These are phyloP conservation scores for Pyrenopolyporus hunteri DNA, from an alignment of 495 filamentous ascomycete species.

Conservation along the genomic window DNA sequence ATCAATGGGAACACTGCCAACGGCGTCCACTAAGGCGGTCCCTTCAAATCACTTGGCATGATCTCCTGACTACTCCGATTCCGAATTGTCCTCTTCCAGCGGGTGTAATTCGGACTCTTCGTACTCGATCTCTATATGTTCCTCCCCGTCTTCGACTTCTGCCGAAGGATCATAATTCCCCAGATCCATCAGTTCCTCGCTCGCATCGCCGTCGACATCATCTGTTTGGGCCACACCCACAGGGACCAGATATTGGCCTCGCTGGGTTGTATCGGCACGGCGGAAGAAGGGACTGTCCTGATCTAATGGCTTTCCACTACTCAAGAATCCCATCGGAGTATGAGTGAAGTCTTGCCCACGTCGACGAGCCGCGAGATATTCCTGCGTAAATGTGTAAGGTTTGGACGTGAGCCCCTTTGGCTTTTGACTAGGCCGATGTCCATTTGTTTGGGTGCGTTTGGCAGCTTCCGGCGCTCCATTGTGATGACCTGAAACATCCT, in stretches of 20 bases:
- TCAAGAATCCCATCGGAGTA: slow-evolving; percentile 62
- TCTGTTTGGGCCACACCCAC: slow-evolving; percentile 5
- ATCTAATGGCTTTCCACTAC: slow-evolving; percentile 53
- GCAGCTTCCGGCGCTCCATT: not conserved
- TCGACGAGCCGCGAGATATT: slow-evolving; percentile 57
- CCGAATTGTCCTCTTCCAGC: not conserved
- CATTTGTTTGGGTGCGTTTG: not conserved
- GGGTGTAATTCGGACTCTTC: slow-evolving; percentile 24
- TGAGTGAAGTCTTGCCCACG: slow-evolving; percentile 59
- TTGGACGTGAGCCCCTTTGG: slow-evolving; percentile 19
- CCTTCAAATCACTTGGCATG: too few relatives aligned
- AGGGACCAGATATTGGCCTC: not conserved
- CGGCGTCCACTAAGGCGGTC: too few relatives aligned
- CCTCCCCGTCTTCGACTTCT: slow-evolving; percentile 22
- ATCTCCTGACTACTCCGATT: too few relatives aligned
- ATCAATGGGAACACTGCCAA: not conserved
- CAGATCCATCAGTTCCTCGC: slow-evolving; percentile 25
- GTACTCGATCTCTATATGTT: slow-evolving; percentile 27
- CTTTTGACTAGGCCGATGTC: not conserved
- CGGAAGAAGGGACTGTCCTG: slow-evolving; percentile 55
- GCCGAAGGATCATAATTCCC: slow-evolving; percentile 31
- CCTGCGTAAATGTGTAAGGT: slow-evolving; percentile 52
- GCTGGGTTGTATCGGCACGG: slow-evolving; percentile 3
- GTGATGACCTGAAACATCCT: not conserved
- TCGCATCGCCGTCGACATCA: slow-evolving; percentile 2